These are phyloP conservation scores for Castanospermum australe DNA, from an alignment of 306 rosid genomes.

Conservation along the genomic window DNA sequence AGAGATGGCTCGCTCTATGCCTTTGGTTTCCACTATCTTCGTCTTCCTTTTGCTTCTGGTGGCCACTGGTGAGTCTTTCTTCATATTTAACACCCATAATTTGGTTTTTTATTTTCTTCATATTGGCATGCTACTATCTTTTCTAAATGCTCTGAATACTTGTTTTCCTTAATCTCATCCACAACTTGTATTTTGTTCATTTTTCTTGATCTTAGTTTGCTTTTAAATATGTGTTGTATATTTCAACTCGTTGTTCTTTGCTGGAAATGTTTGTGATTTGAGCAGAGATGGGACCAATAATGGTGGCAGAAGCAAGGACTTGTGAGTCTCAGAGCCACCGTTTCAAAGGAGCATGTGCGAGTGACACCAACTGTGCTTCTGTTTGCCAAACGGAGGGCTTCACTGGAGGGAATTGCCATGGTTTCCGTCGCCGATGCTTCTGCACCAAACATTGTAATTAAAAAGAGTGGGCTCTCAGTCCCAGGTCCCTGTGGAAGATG, in stretches of 20 bases:
- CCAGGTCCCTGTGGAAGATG: neutral
- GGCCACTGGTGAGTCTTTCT: constrained; percentile 44
- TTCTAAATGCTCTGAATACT: too few relatives aligned
- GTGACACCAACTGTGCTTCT: constrained; percentile 43
- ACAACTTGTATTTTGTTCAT: too few relatives aligned
- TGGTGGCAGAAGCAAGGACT: constrained; percentile 53
- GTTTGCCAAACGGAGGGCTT: constrained; percentile 56
- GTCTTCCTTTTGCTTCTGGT: constrained; percentile 45
- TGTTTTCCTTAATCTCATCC: neutral
- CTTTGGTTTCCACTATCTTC: constrained; percentile 40
- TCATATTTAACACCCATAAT: neutral
- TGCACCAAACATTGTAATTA: constrained; percentile 50
- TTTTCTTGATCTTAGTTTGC: neutral
- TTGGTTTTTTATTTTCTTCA: neutral
- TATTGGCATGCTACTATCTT: neutral
- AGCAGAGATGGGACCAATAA: constrained; percentile 51
- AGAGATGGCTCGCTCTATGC: constrained; percentile 45
- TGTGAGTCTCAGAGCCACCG: constrained; percentile 54
- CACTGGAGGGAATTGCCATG: constrained; percentile 54
- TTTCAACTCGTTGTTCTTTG: neutral
- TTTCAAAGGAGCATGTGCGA: constrained; percentile 49
- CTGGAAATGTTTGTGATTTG: neutral
- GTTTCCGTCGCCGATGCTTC: constrained; percentile 62
- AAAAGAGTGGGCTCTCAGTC: neutral
- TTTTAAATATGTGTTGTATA: too few relatives aligned